Evolutionary conservation across 805 yeast species (phyloP), one percentile per base, ranked within the genome.

Genomic region (Hanseniaspora thailandica): DNA sequence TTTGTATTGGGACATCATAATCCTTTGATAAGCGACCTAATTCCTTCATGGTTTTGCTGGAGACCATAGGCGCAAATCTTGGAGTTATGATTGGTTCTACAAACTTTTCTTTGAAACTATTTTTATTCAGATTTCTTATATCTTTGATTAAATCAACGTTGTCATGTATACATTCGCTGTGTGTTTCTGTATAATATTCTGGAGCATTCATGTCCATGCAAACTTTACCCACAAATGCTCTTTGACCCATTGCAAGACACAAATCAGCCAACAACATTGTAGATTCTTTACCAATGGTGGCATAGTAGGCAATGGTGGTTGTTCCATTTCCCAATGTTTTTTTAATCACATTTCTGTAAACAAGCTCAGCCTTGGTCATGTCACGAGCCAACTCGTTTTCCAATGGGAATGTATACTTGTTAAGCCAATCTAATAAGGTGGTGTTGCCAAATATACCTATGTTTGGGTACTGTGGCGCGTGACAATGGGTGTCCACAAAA

Each of bases 141-240:
- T 20, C 15, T 5, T 17, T 19, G 3, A 85, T 73, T 2, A 87
- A 78, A 5, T 71, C 66, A 15, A 70, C 57, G 57, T 85, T 85
- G 4, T 81, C 73, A 19, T 67, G 61, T 40, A 81, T 64, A 35
- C 84, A 76, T 36, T 76, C 78, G 25, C 78, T 76, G 5, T 71
- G 69, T 5, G 23, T 25, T 60, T 86, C 89, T 41, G 71, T 64
- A 65, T 86, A 80, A 63, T 77, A 83, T 30, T 76, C 82, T 0
- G 93, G 94, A 1, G 86, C 77, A 68, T 86, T 82, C 56, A 77
- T 76, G 63, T 88, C 83, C 97, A 93, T 93, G 64, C 97, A 93
- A 20, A 87, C 95, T 60, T 90, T 82, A 4, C 98, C 98, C 36
- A 93, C 79, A 52, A 85, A 75, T 0, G 96, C 96, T 56, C 97